phyloP scores from a whole-genome alignment of 805 yeast genomes.

The Suhomyces emberorum region DNA sequence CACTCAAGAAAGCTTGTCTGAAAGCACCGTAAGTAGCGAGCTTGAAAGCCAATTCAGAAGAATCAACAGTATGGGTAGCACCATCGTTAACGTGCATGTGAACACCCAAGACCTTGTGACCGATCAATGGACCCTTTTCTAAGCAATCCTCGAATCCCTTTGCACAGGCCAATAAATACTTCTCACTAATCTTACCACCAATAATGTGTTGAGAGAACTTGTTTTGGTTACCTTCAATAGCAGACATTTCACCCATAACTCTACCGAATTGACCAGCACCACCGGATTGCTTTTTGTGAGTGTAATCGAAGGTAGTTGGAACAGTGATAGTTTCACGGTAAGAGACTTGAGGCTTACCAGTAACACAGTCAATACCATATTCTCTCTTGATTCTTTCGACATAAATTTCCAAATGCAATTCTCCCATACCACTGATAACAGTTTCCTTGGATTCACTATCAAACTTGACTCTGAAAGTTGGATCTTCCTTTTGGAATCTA shows the following conservation, averaged over 20 bases:
- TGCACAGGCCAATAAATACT: constrained; percentile 88
- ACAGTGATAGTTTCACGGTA: constrained; percentile 88
- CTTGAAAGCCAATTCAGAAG: constrained; percentile 92
- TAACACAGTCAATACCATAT: constrained; percentile 89
- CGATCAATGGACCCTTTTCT: constrained; percentile 95
- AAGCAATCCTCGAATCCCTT: constrained; percentile 94
- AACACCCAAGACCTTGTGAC: constrained; percentile 90
- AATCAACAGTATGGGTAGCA: constrained; percentile 95
- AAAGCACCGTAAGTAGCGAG: constrained; percentile 91
- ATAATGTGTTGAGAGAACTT: constrained; percentile 82
- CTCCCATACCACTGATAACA: constrained; percentile 96
- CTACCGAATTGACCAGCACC: constrained; percentile 99
- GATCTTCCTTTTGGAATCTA: constrained; percentile 98
- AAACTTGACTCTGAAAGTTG: constrained; percentile 90
- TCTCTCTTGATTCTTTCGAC: constrained; percentile 98
- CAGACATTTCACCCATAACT: constrained; percentile 79
- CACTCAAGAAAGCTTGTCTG: constrained; percentile 80
- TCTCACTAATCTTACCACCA: constrained; percentile 96
- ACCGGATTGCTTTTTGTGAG: constrained; percentile 97
- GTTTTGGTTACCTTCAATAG: constrained; percentile 60
- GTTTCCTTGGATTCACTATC: constrained; percentile 94
- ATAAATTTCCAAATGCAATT: constrained; percentile 92
- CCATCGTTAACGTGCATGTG: constrained; percentile 95
- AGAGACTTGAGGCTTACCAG: constrained; percentile 98
- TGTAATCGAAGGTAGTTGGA: constrained; percentile 78